Evolutionary conservation across 768 basidiomycete species (phyloP), one percentile per base, ranked within the genome.

Genomic region (Dentipellis fragilis): DNA sequence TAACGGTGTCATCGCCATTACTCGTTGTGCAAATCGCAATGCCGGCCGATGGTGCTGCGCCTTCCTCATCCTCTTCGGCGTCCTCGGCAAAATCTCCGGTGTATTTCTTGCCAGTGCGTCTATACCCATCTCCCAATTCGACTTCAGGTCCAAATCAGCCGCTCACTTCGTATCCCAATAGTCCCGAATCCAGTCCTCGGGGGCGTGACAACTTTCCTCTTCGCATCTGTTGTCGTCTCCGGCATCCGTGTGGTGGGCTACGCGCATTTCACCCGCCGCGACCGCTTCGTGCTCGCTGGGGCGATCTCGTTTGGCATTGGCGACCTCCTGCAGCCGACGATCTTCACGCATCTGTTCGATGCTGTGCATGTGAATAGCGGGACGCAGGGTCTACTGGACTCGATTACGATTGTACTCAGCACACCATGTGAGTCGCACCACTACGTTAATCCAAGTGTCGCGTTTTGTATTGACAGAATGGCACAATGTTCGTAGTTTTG

Each of bases 151-250:
- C 29, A 22, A 8, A 35, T 23, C 11, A 14, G 14, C 40, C 16
- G 22, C 19, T 49, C 10, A 49, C 48, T 3, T 35, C n/a, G 4
- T 22, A 21, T 34, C 57, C 29, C 3, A 3, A 3, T 29, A 79
- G 78, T 93, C 57, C 91, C 90, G 1, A 84, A 86, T 63, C 74
- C 89, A 0, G 89, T 90, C 7, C 77, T 90, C 0, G 90, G 89
- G 1, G 89, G 89, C 2, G 88, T 92, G 3, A 93, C 89, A 10
- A 91, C 89, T 2, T 92, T 92, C 76, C 75, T 92, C 10, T 92
- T 93, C 64, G 84, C 87, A 0, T 83, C 76, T 40, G 89, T 92
- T 29, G 76, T 79, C 14, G 77, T 80, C 7, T 86, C 85, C 0
- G 89, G 90, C 35, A 52, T 87, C 29, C 79, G 85, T 21, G 86